A percentile compares a stretch with the other conserved stretches of the same genome.
phyloP scores from a whole-genome alignment of 129 eudicot genomes.

The Glebionis coronaria region DNA sequence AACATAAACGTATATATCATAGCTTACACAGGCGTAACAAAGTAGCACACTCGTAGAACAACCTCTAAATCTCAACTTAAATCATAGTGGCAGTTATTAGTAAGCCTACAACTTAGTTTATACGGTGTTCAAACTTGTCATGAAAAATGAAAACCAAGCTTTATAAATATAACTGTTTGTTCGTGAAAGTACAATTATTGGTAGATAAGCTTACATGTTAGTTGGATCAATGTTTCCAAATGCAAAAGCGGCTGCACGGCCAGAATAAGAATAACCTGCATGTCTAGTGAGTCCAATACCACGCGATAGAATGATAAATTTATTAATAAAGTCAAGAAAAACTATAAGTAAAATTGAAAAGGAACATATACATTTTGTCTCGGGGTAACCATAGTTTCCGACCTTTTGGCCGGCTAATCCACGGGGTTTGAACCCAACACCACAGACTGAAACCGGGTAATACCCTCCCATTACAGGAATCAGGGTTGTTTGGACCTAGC shows the following conservation, averaged over 20 bases:
- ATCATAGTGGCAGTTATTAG: too few relatives aligned
- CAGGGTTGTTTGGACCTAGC: too few relatives aligned
- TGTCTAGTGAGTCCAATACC: constrained; percentile 59
- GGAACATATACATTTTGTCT: background rate
- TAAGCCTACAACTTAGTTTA: too few relatives aligned
- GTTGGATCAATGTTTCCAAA: constrained; percentile 89
- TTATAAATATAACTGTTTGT: background rate
- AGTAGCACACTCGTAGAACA: background rate
- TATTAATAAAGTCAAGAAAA: background rate
- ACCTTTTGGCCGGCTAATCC: too few relatives aligned
- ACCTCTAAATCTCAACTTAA: too few relatives aligned
- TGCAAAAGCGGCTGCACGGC: constrained; percentile 98
- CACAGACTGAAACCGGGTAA: too few relatives aligned
- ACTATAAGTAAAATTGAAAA: background rate
- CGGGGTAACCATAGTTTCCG: too few relatives aligned
- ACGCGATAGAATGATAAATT: constrained; percentile 15
- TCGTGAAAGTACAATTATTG: background rate
- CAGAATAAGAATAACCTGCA: constrained; percentile 99
- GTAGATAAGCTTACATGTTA: constrained; percentile 54
- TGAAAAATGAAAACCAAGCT: background rate
- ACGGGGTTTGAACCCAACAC: too few relatives aligned
- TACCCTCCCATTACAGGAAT: too few relatives aligned
- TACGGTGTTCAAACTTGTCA: background rate
- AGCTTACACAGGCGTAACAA: background rate
- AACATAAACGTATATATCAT: constrained; percentile 15